Evolutionary conservation across 2,329 filamentous ascomycete genomes (phyloP).

Genomic region (Fusarium brevicatenulatum): DNA sequence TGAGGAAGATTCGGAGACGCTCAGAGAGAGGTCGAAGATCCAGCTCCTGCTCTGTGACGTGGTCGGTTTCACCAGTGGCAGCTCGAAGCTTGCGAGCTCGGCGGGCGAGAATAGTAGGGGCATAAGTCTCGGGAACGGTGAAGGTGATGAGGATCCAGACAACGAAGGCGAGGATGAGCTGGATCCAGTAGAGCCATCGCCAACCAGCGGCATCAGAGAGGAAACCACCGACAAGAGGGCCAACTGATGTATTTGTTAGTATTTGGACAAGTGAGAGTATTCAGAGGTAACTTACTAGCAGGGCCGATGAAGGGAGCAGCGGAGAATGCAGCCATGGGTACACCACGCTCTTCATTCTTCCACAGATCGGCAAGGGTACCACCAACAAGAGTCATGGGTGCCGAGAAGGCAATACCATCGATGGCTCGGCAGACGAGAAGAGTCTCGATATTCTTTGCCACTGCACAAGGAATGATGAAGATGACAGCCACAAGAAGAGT

Average conservation of each 20-base stretch:
- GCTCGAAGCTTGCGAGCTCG: slow-evolving; percentile 79
- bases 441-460: slow-evolving; percentile 79
- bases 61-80: slow-evolving; percentile 71
- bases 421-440: slow-evolving; percentile 80
- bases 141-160: slow-evolving; percentile 83
- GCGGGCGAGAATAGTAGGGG: slow-evolving; percentile 77
- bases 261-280: not conserved
- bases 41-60: slow-evolving; percentile 84
- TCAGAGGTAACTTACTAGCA: slow-evolving; percentile 59
- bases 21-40: slow-evolving; percentile 76
- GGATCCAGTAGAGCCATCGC: slow-evolving; percentile 90
- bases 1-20: slow-evolving; percentile 76
- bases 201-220: slow-evolving; percentile 76
- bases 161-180: slow-evolving; percentile 77
- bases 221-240: slow-evolving; percentile 81
- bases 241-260: slow-evolving; percentile 55
- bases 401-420: slow-evolving; percentile 85
- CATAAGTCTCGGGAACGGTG: slow-evolving; percentile 91
- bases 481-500: slow-evolving; percentile 77
- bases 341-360: slow-evolving; percentile 83
- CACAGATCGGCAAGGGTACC: slow-evolving; percentile 87
- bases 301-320: slow-evolving; percentile 86
- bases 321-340: slow-evolving; percentile 87
- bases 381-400: slow-evolving; percentile 86
- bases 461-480: slow-evolving; percentile 83